Conservation (phyloP, 176 grass and related monocot species). For the Carex myosuroides region DNA sequence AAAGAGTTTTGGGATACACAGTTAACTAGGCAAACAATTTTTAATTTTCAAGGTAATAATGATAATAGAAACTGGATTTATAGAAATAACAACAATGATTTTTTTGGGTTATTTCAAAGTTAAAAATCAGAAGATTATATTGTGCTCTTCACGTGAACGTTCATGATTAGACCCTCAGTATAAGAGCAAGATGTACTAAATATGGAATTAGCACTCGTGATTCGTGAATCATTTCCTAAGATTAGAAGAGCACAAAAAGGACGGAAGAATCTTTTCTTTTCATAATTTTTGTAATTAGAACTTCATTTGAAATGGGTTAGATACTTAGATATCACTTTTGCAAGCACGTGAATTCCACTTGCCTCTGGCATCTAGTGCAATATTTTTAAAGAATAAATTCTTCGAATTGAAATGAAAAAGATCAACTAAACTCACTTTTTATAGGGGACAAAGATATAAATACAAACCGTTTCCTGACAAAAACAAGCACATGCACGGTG, state of each 20-base stretch:
- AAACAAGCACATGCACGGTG: not conserved
- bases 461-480: slow-evolving; percentile 15
- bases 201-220: not conserved
- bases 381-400: not conserved
- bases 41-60: not conserved
- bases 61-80: not conserved
- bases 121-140: not conserved
- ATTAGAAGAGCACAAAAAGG: slow-evolving; percentile 9
- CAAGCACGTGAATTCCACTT: not conserved
- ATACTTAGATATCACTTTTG: not conserved
- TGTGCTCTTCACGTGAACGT: not conserved
- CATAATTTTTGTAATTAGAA: not conserved
- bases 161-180: not conserved
- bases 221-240: not conserved
- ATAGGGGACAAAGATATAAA: slow-evolving; percentile 19
- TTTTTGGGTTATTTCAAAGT: not conserved
- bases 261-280: not conserved
- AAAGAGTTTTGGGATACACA: not conserved
- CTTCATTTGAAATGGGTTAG: not conserved
- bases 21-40: not conserved
- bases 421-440: not conserved
- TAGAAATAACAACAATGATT: not conserved
- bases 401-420: not conserved
- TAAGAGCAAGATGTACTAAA: not conserved
- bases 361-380: not conserved